phyloP scores from a whole-genome alignment of 257 asterid genomes.

The Agastache rugosa region DNA sequence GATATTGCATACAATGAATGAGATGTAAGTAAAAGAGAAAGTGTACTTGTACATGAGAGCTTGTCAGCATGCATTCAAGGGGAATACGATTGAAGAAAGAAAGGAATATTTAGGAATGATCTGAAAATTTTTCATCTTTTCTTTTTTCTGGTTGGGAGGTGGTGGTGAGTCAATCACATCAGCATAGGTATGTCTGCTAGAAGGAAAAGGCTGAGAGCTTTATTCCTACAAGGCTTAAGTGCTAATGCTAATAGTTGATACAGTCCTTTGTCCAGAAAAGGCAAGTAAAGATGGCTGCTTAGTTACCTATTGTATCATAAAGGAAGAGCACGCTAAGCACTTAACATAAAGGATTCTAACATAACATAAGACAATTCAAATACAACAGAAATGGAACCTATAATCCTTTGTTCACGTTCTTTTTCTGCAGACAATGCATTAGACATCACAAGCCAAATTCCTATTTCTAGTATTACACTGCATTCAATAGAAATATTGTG shows the following conservation, averaged over 20 bases:
- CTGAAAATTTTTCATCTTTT: conserved; percentile 9
- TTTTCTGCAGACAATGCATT: background rate
- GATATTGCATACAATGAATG: conserved; percentile 27
- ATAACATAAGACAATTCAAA: background rate
- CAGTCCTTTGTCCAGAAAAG: background rate
- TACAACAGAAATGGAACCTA: background rate
- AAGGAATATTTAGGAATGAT: conserved; percentile 11
- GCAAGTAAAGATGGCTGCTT: no score
- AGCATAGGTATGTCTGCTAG: conserved; percentile 10
- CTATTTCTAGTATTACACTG: background rate
- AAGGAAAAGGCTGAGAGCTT: background rate
- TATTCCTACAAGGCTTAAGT: conserved; percentile 4
- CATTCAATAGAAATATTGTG: background rate
- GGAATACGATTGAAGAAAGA: background rate
- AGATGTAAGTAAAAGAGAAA: conserved; percentile 24
- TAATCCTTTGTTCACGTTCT: background rate
- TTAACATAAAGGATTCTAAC: background rate
- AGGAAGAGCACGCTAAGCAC: background rate
- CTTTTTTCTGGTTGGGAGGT: background rate
- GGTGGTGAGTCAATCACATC: conserved; percentile 15
- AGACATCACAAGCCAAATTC: background rate
- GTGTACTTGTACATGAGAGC: conserved; percentile 12
- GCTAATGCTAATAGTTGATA: conserved; percentile 15
- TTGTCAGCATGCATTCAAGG: conserved; percentile 27
- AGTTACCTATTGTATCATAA: background rate